A percentile compares a stretch with the other conserved stretches of the same genome.
phyloP scores from a whole-genome alignment of 495 filamentous ascomycete species.

The Xylaria intraflava region DNA sequence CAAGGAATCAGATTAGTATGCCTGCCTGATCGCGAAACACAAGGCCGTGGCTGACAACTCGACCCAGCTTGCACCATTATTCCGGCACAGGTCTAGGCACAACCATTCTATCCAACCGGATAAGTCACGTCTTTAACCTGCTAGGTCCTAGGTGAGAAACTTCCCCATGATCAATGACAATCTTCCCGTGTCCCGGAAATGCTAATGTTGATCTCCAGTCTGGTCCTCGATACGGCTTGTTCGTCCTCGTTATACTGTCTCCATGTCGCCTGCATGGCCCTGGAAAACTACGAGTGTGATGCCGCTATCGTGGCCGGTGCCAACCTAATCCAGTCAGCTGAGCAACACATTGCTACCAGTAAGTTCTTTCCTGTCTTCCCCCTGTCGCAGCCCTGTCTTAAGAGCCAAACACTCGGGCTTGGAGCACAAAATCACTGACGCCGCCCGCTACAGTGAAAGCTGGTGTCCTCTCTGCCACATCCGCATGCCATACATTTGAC shows the following conservation, averaged over 20 bases:
- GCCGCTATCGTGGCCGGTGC: conserved; percentile 32
- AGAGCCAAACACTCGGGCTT: not conserved
- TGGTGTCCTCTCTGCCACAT: conserved; percentile 37
- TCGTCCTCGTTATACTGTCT: conserved; percentile 45
- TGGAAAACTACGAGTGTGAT: conserved; percentile 30
- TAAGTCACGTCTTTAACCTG: conserved; percentile 49
- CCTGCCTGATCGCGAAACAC: too few relatives aligned
- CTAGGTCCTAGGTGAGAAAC: conserved; percentile 34
- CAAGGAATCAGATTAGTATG: conserved; percentile 33
- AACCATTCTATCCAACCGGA: conserved; percentile 42
- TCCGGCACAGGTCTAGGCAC: conserved; percentile 32
- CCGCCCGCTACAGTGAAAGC: conserved; percentile 18
- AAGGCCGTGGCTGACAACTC: too few relatives aligned
- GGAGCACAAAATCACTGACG: not conserved
- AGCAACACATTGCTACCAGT: conserved; percentile 29
- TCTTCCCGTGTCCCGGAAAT: not conserved
- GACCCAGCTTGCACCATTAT: conserved; percentile 2
- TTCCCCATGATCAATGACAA: not conserved
- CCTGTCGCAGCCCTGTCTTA: too few relatives aligned
- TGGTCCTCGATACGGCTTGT: conserved; percentile 52
- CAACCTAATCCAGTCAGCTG: conserved; percentile 30
- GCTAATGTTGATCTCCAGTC: conserved; percentile 14
- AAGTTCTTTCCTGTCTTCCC: not conserved
- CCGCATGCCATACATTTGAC: conserved; percentile 43
- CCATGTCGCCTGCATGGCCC: conserved; percentile 35